phyloP scores from a whole-genome alignment of 2,329 filamentous ascomycete genomes.

The Thelonectria discophora region DNA sequence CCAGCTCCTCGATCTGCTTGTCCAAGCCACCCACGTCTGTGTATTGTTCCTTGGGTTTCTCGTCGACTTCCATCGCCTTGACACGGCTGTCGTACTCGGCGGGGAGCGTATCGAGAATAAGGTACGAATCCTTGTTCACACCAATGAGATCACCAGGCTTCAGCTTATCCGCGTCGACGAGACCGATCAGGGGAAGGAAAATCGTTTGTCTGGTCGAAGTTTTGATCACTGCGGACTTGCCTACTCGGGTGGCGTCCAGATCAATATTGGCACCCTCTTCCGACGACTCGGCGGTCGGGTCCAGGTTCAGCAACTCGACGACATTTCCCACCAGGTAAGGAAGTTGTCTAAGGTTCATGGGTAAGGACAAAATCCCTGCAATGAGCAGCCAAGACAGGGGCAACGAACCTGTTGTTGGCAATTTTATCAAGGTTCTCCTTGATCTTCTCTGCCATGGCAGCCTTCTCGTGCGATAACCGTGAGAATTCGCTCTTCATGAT shows the following conservation, averaged over 20 bases:
- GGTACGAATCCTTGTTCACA: conserved; percentile 98
- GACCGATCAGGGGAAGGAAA: conserved; percentile 94
- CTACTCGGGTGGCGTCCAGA: conserved; percentile 92
- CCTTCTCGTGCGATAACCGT: conserved; percentile 92
- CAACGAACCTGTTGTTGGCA: conserved; percentile 89
- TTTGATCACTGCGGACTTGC: conserved; percentile 99
- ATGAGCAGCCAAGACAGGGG: background rate
- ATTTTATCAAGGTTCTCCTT: conserved; percentile 99
- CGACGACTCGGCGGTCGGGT: conserved; percentile 93
- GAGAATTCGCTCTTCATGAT: conserved; percentile 99
- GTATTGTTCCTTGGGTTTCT: conserved; percentile 99
- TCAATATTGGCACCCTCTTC: conserved; percentile 99
- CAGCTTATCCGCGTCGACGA: conserved; percentile 93
- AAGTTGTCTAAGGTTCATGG: conserved; percentile 74
- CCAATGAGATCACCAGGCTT: conserved; percentile 97
- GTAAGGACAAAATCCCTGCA: conserved; percentile 10
- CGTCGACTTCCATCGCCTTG: conserved; percentile 99
- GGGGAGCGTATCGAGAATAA: conserved; percentile 94
- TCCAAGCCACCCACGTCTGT: conserved; percentile 96
- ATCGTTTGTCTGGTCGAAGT: conserved; percentile 98
- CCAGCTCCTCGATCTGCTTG: conserved; percentile 98
- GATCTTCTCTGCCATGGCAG: conserved; percentile 97
- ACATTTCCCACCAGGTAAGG: conserved; percentile 99
- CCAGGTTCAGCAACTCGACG: conserved; percentile 94
- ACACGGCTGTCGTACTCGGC: conserved; percentile 99